Evolutionary conservation across 164 flowering plant genomes (phyloP).

Genomic region (Tetrastigma voinierianum): DNA sequence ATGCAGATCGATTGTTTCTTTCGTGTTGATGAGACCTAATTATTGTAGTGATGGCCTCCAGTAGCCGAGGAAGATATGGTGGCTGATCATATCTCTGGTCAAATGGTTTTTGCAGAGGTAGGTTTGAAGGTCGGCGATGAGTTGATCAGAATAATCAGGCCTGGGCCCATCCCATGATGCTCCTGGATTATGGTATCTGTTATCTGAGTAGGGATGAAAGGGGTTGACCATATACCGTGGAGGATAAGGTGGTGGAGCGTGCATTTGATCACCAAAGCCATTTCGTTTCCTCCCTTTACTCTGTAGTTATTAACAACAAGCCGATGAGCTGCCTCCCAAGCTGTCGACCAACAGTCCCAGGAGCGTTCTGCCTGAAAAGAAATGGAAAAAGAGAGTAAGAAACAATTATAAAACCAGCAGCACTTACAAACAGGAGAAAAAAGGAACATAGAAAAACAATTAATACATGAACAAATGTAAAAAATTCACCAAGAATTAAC

Average conservation of each 20-base stretch:
- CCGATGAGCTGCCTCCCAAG: conserved; percentile 92
- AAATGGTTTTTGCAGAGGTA: conserved; percentile 2
- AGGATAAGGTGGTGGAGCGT: conserved; percentile 23
- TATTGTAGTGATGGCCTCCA: conserved; percentile 15
- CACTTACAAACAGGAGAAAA: no score
- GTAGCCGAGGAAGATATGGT: conserved; percentile 17
- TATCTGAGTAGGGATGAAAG: conserved; percentile 16
- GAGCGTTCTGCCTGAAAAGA: conserved; percentile 46
- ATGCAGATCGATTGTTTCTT: conserved; percentile 18
- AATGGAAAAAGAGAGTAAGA: conserved; percentile 14
- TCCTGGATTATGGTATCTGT: conserved; percentile 22
- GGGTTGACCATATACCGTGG: conserved; percentile 17
- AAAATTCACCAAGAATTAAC: no score
- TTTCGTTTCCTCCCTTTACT: conserved; percentile 28
- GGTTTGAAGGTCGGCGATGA: conserved; percentile 8
- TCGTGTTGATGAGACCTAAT: conserved; percentile 20
- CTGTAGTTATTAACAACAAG: conserved; percentile 78
- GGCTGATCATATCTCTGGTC: conserved; percentile 26
- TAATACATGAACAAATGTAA: no score
- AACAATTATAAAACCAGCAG: background rate
- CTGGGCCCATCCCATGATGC: conserved; percentile 19
- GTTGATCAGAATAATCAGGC: conserved; percentile 18
- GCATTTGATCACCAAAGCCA: conserved; percentile 25
- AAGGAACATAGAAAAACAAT: no score
- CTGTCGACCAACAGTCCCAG: conserved; percentile 59